These are phyloP conservation scores for Lactarius sanguifluus DNA, from an alignment of 768 basidiomycete genomes.

Conservation along the genomic window DNA sequence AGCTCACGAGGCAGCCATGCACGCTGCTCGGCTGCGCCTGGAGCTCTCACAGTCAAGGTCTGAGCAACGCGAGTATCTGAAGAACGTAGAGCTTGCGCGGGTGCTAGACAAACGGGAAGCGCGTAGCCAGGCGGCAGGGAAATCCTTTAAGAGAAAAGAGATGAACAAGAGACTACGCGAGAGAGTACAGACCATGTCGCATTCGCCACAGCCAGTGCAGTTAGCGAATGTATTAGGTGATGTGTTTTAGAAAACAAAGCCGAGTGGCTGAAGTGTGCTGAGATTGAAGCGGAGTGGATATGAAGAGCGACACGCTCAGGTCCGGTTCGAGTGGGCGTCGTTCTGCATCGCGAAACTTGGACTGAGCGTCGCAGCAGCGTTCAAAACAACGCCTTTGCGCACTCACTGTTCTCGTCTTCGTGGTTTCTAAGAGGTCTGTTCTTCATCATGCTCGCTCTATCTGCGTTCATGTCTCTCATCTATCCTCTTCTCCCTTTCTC, in stretches of 20 bases:
- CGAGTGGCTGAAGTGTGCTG: slow-evolving; percentile 21
- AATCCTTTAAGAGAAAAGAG: slow-evolving; percentile 35
- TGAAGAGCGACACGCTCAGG: slow-evolving; percentile 21
- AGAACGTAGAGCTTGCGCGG: slow-evolving; percentile 90
- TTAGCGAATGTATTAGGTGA: slow-evolving; percentile 15
- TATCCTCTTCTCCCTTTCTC: slow-evolving; percentile 49
- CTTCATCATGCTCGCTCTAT: slow-evolving; percentile 87
- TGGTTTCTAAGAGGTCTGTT: slow-evolving; percentile 83
- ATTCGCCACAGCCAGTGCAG: background rate
- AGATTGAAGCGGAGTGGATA: slow-evolving; percentile 46
- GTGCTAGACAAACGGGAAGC: slow-evolving; percentile 80
- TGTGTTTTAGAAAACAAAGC: slow-evolving; percentile 39
- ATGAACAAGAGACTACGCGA: slow-evolving; percentile 6
- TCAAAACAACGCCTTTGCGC: slow-evolving; percentile 41
- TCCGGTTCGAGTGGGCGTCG: slow-evolving; percentile 30
- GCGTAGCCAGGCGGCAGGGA: slow-evolving; percentile 37
- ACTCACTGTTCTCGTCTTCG: slow-evolving; percentile 42
- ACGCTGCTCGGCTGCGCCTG: slow-evolving; percentile 84
- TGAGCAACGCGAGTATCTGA: slow-evolving; percentile 91
- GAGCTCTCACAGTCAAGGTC: slow-evolving; percentile 84
- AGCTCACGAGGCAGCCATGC: slow-evolving; percentile 94
- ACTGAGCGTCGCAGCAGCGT: slow-evolving; percentile 41
- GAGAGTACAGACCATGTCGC: background rate
- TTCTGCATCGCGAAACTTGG: slow-evolving; percentile 65
- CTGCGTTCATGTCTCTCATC: slow-evolving; percentile 69